These are phyloP conservation scores for Solanum rostratum DNA, from an alignment of 257 asterid species.

Conservation along the genomic window DNA sequence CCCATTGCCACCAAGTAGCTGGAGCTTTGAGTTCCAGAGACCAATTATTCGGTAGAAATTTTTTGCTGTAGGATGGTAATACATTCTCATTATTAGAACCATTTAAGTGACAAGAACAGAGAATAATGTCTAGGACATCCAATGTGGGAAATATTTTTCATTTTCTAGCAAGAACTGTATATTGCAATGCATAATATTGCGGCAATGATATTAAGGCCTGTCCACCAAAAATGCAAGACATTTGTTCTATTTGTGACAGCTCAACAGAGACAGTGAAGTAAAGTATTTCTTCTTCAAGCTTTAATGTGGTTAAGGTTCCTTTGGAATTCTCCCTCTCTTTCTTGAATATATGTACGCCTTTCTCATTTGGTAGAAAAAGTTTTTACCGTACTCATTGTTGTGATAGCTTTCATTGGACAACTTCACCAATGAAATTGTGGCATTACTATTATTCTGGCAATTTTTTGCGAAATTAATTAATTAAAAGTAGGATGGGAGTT, in stretches of 20 bases:
- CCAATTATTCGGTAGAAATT: background rate
- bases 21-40: background rate
- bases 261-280: background rate
- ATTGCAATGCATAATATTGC: background rate
- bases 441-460: background rate
- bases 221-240: background rate
- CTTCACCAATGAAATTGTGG: background rate
- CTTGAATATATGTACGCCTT: background rate
- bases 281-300: background rate
- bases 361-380: background rate
- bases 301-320: background rate
- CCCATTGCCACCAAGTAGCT: background rate
- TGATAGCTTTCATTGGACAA: background rate
- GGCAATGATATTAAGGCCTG: background rate
- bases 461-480: background rate
- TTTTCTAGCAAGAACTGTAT: background rate
- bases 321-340: background rate
- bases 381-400: background rate
- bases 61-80: background rate
- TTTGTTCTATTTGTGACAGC: background rate
- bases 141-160: background rate
- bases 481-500: background rate
- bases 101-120: background rate
- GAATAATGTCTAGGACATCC: background rate
- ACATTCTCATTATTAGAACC: background rate